Percentiles rank a stretch among this genome's conserved stretches.
Conservation (phyloP, 2,329 filamentous ascomycete genomes). For the Akanthomyces dipterigenus region DNA sequence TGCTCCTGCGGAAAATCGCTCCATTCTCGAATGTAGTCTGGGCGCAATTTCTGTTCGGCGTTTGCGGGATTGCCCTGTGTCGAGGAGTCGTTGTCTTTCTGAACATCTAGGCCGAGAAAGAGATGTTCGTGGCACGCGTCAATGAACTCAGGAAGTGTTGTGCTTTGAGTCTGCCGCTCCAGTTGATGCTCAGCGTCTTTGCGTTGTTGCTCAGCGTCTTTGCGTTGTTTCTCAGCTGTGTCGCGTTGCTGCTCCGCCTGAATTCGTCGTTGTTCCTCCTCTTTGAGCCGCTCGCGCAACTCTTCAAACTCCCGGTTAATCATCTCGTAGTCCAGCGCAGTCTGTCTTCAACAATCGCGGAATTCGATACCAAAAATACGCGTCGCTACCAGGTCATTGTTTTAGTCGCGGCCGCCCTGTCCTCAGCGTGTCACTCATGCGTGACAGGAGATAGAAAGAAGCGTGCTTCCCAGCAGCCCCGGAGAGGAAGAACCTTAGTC, state of each 20-base stretch:
- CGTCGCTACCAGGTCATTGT: too few species aligned
- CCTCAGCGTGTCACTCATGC: too few species aligned
- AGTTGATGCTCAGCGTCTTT: background rate
- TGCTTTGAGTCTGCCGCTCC: slow-evolving; percentile 1
- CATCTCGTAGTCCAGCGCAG: too few species aligned
- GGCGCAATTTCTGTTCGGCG: slow-evolving; percentile 1
- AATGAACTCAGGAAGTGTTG: background rate
- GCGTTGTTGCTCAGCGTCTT: background rate
- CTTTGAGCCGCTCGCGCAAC: too few species aligned
- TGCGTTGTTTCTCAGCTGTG: background rate
- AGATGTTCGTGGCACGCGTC: slow-evolving; percentile 1
- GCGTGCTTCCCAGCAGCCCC: too few species aligned
- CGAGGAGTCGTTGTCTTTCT: background rate
- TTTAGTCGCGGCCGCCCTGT: too few species aligned
- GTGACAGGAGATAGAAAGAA: too few species aligned
- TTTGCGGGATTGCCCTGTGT: background rate
- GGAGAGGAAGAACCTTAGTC: too few species aligned
- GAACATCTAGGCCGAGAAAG: background rate
- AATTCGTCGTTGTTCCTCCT: too few species aligned
- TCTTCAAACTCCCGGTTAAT: too few species aligned
- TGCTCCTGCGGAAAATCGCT: background rate
- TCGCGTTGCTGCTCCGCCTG: background rate
- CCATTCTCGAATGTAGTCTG: slow-evolving; percentile 2
- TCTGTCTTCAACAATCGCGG: too few species aligned
- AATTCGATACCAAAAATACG: too few species aligned